These are phyloP conservation scores for Moringa oleifera DNA, from an alignment of 345 rosid species.

Conservation along the genomic window DNA sequence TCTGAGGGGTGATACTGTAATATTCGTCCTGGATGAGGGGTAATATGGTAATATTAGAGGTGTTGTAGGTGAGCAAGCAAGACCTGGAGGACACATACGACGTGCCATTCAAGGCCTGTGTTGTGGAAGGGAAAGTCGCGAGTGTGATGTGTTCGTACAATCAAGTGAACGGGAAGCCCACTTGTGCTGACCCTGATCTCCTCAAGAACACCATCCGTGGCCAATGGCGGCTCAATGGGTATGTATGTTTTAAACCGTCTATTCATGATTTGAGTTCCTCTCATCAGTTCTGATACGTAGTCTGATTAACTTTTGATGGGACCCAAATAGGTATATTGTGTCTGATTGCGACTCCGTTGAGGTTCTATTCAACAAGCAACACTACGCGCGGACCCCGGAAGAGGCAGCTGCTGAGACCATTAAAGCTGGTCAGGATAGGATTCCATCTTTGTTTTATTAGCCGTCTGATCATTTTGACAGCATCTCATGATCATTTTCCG, in stretches of 20 bases:
- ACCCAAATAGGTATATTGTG: constrained; percentile 58
- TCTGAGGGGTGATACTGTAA: too few relatives aligned
- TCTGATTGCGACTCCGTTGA: constrained; percentile 93
- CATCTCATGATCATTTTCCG: background rate
- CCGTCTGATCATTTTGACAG: background rate
- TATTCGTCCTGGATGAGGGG: too few relatives aligned
- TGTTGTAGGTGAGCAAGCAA: constrained; percentile 73
- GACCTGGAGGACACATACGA: constrained; percentile 84
- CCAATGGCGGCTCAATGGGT: constrained; percentile 89
- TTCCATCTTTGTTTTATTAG: background rate
- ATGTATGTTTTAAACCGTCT: background rate
- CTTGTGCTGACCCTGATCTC: constrained; percentile 83
- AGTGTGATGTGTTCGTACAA: constrained; percentile 99
- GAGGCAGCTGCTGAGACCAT: constrained; percentile 79
- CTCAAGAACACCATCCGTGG: constrained; percentile 80
- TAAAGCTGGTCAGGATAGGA: constrained; percentile 49
- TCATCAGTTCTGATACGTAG: background rate
- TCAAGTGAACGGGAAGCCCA: constrained; percentile 91
- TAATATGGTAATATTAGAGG: too few relatives aligned
- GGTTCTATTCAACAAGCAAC: constrained; percentile 66
- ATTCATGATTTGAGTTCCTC: too few relatives aligned
- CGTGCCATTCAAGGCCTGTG: constrained; percentile 86
- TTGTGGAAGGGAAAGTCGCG: constrained; percentile 76
- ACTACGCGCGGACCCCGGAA: constrained; percentile 69
- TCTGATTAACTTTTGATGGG: background rate